phyloP scores from a whole-genome alignment of 306 rosid genomes.

The Castanopsis chinensis region DNA sequence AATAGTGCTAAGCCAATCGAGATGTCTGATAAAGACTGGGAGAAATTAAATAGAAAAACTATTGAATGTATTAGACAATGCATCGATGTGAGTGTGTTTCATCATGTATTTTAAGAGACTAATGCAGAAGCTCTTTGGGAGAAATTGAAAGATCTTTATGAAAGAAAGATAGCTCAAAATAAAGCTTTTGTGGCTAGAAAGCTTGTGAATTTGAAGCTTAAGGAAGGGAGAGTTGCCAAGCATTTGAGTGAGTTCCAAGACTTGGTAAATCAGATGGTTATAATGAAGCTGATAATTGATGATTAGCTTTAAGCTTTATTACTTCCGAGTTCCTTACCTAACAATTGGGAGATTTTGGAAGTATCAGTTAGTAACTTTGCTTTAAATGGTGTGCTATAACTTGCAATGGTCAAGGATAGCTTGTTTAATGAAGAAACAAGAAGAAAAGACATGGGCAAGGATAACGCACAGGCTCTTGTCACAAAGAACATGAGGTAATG shows the following conservation, averaged over 20 bases:
- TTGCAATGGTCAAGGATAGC: not conserved
- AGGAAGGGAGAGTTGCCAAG: not conserved
- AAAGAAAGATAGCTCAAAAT: not conserved
- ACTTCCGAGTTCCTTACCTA: not conserved
- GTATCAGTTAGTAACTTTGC: not conserved
- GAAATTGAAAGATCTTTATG: not conserved
- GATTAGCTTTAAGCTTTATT: slow-evolving; percentile 3
- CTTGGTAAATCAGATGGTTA: not conserved
- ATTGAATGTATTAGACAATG: not conserved
- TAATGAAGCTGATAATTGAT: not conserved
- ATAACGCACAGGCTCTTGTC: not conserved
- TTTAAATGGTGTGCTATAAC: not conserved
- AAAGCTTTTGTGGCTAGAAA: not conserved
- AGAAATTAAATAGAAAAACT: not conserved
- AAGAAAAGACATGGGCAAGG: not conserved
- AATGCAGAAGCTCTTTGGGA: not conserved
- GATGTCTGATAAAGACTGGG: not conserved
- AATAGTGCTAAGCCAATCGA: not conserved
- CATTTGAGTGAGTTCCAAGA: slow-evolving; percentile 10
- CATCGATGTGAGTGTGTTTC: not conserved
- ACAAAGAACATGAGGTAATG: not conserved
- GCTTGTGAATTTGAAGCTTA: slow-evolving; percentile 4
- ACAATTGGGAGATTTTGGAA: not conserved
- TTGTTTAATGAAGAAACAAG: not conserved
- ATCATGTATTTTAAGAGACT: not conserved